Conservation (phyloP, 129 eudicot genomes). For the Chrysanthemum seticuspe region DNA sequence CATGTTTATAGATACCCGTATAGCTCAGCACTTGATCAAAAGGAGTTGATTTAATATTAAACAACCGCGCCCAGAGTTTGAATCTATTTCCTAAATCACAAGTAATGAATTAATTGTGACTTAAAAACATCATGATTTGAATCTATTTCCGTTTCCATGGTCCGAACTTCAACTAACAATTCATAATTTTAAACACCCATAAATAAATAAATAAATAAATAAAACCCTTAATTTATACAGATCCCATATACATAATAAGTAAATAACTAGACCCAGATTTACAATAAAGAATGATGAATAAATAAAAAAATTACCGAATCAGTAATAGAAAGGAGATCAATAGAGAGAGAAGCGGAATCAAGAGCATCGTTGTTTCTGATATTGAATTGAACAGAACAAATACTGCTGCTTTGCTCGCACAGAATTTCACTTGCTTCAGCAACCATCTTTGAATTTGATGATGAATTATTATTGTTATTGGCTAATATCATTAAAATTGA, state of each 20-base stretch:
- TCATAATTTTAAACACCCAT: no score
- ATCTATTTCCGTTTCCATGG: no score
- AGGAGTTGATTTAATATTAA: no score
- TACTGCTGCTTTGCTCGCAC: slow-evolving; percentile 33
- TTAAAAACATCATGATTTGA: no score
- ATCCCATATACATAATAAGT: not conserved
- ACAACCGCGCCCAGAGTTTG: no score
- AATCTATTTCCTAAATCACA: no score
- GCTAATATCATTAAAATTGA: slow-evolving; percentile 22
- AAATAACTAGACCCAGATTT: not conserved
- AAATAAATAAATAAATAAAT: no score
- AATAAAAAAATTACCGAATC: slow-evolving; percentile 45
- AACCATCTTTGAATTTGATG: slow-evolving; percentile 31
- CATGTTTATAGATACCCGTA: no score
- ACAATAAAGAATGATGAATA: not conserved
- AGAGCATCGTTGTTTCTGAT: slow-evolving; percentile 30
- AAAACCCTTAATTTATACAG: not conserved
- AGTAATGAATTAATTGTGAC: no score
- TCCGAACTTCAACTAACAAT: no score
- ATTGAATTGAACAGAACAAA: slow-evolving; percentile 46
- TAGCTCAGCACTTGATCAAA: no score
- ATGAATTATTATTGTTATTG: not conserved
- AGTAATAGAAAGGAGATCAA: slow-evolving; percentile 38
- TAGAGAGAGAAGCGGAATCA: slow-evolving; percentile 26
- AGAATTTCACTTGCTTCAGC: slow-evolving; percentile 62